Evolutionary conservation across 306 rosid species (phyloP), one percentile per base, ranked within the genome.

Genomic region (Gastrolobium bilobum): DNA sequence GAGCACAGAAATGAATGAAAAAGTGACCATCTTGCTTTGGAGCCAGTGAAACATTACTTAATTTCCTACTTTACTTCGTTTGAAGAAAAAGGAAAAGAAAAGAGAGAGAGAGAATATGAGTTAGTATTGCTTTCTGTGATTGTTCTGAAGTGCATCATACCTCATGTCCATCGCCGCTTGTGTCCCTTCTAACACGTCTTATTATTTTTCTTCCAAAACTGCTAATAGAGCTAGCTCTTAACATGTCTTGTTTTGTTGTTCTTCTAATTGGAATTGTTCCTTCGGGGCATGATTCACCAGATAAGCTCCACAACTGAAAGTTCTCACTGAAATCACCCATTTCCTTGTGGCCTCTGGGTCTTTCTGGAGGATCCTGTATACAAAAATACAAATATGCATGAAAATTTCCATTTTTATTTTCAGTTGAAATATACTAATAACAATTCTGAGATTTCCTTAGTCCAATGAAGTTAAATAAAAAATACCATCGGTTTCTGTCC

Each of bases 191-290:
- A 10, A 88, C 90, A 66, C 58, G 84, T 42, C 83, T 84, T 5
- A 83, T 51, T 20, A 82, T 30, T 81, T 92, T 95, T 80, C 91
- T 91, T 84, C 99, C 99, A 84, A 85, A 95, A 87, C 87, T 86
- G 83, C 38, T 33, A 37, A 88, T 82, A 73, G 98, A 90, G 58
- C 76, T 88, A 0, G 94, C 98, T 91, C 98, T 86, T 20, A 88
- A 76, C 79, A 95, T 80, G 61, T 95, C 99, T 37, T 81, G 33
- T 48, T 89, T 92, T 13, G 74, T 88, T 47, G 97, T 92, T 86
- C 98, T 90, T 84, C 97, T 85, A 0, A 95, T 85, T 10, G 99
- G 98, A 54, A 95, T 61, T 2, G 98, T 90, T 65, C 97, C 97
- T 82, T 85, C 90, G 0, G 97, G 96, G 58, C 99, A 95, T 26